phyloP scores from a whole-genome alignment of 2,329 filamentous ascomycete species.

The Passalora sequoiae region DNA sequence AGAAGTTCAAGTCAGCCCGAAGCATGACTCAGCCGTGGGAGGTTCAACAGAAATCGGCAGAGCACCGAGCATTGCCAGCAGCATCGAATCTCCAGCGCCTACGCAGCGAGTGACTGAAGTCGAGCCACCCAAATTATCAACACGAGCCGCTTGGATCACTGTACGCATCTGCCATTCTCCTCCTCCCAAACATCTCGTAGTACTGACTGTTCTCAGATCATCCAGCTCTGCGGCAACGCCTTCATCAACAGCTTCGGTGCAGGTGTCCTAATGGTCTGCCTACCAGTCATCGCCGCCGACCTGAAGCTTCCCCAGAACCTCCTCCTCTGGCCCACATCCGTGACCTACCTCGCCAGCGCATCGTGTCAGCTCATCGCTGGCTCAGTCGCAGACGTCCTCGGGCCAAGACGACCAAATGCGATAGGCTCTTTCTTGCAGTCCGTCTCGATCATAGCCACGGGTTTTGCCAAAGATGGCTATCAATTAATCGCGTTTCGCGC shows the following conservation, averaged over 20 bases:
- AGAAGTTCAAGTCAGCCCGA: neutral
- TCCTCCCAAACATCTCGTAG: neutral
- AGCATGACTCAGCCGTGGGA: neutral
- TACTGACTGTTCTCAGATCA: slow-evolving; percentile 1
- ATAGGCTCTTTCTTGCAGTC: slow-evolving; percentile 33
- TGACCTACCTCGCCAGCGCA: slow-evolving; percentile 43
- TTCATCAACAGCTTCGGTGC: slow-evolving; percentile 22
- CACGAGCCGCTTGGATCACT: neutral
- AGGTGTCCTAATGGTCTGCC: slow-evolving; percentile 20
- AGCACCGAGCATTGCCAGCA: neutral
- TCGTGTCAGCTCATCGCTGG: slow-evolving; percentile 49
- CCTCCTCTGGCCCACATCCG: slow-evolving; percentile 26
- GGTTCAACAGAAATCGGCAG: neutral
- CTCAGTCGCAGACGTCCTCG: slow-evolving; percentile 49
- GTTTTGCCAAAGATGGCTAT: slow-evolving; percentile 35
- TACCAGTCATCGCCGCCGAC: slow-evolving; percentile 18
- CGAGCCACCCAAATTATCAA: neutral
- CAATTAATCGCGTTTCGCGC: slow-evolving; percentile 24
- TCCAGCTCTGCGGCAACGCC: slow-evolving; percentile 19
- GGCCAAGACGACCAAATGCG: slow-evolving; percentile 44
- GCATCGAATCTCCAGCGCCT: neutral
- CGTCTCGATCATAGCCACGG: slow-evolving; percentile 41
- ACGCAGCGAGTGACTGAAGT: neutral
- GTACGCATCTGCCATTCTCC: neutral
- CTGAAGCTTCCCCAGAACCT: slow-evolving; percentile 15